These are phyloP conservation scores for Fomitopsis serialis DNA, from an alignment of 768 basidiomycete species.

Conservation along the genomic window DNA sequence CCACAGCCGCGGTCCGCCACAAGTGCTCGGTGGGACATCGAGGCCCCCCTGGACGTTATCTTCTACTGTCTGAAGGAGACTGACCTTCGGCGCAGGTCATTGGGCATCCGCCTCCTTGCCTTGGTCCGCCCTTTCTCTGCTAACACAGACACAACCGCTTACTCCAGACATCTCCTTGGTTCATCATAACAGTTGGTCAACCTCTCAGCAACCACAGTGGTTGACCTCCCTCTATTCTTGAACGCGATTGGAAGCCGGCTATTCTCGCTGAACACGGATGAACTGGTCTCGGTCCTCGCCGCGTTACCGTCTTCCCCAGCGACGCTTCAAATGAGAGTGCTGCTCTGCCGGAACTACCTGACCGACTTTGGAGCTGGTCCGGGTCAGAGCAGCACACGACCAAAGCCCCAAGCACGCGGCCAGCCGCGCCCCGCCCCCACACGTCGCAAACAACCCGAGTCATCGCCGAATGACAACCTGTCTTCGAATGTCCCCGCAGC, in stretches of 20 bases:
- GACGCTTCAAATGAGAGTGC: slow-evolving; percentile 23
- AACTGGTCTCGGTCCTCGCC: slow-evolving; percentile 17
- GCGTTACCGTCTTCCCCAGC: slow-evolving; percentile 20
- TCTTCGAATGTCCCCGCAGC: neutral
- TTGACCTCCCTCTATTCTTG: slow-evolving; percentile 28
- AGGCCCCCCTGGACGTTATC: slow-evolving; percentile 42
- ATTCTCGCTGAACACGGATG: slow-evolving; percentile 13
- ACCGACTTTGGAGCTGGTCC: slow-evolving; percentile 4
- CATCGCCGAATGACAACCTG: neutral
- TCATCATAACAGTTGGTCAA: slow-evolving; percentile 26
- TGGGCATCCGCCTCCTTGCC: slow-evolving; percentile 24
- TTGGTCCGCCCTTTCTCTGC: slow-evolving; percentile 20
- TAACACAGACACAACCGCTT: neutral
- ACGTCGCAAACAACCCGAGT: slow-evolving; percentile 7
- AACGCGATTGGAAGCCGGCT: slow-evolving; percentile 24
- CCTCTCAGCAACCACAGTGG: slow-evolving; percentile 25
- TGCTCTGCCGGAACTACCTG: slow-evolving; percentile 22
- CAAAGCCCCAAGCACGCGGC: slow-evolving; percentile 17
- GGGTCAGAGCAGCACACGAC: neutral
- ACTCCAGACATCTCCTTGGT: neutral
- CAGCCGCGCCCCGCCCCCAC: slow-evolving; percentile 19
- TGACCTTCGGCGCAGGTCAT: slow-evolving; percentile 9
- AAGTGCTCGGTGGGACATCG: slow-evolving; percentile 51
- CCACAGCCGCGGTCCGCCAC: slow-evolving; percentile 44
- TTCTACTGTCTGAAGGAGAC: slow-evolving; percentile 25